Base-by-base conservation (phyloP, 352 stramenopile genomes). In the Phytophthora quininea region DNA sequence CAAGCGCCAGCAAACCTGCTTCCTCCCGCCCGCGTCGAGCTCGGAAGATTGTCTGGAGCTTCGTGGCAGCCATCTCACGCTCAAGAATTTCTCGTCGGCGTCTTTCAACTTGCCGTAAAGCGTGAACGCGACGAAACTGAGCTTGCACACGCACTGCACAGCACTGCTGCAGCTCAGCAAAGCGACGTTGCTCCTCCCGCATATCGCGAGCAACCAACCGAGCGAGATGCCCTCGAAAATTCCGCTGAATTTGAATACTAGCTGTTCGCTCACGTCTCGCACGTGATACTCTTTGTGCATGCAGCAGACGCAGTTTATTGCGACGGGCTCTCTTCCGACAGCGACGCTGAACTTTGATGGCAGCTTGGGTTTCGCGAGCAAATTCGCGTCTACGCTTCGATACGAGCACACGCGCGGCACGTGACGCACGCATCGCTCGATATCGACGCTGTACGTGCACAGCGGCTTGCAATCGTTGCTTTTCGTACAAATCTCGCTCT, bases 1-100 rank as follows among this genome's bases (percentile, higher is more conserved):
- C 62, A 29, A 94, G 50, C 7, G 65, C 59, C 11, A 91, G 35
- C 45, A 91, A 66, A 5, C 77, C 62, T 6, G 80, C 61, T 11
- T 74, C 67, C 15, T 86, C 68, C 0, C 83, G 77, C 9, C 73
- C 82, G 24, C 74, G 73, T 29, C 75, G 68, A 30, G 80, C 78
- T 24, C 86, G 79, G 48, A 80, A 95, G 37, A 74, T 64, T 0
- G 71, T 80, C 51, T 95, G 86, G 11, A 95, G 69, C 53, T 79
- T 87, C 32, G 74, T 80, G 0, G 82, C 84, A 10, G 82, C 84
- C n/a, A 62, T 7, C 27, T 93, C 73, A 10, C 69, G 70, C 27
- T 87, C 68, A 0, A 10, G 40, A 3, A 78, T 48, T 0, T 54
- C 64, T 7, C 79, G 62, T 7, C 71, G 69, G 4, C 71, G 73